Conservation (phyloP, 371 early-diverging fungal species). For the Entomophthora muscae region DNA sequence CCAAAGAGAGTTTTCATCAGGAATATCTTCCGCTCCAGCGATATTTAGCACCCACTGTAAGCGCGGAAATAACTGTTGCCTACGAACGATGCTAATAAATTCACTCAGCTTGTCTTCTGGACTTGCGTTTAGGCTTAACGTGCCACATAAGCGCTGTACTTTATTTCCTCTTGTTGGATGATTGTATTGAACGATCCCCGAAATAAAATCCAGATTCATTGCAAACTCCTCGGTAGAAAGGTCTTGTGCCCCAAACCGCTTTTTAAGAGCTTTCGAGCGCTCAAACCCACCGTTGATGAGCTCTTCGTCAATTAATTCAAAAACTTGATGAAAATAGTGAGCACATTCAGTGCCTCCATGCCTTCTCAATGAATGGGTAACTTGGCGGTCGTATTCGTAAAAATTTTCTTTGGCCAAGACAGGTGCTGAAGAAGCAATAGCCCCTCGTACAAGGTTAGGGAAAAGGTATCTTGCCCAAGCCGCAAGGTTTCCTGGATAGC, state of each 20-base stretch:
- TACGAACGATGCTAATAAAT: slow-evolving; percentile 14
- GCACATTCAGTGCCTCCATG: neutral
- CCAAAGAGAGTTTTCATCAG: slow-evolving; percentile 12
- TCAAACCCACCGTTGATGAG: neutral
- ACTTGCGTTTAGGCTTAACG: slow-evolving; percentile 17
- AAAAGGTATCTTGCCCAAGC: slow-evolving; percentile 49
- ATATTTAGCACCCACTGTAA: no score
- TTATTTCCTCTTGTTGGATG: slow-evolving; percentile 15
- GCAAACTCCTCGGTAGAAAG: neutral
- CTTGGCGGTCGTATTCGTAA: slow-evolving; percentile 29
- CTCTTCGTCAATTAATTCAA: neutral
- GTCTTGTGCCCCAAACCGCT: neutral
- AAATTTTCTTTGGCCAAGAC: slow-evolving; percentile 31
- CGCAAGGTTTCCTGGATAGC: slow-evolving; percentile 50
- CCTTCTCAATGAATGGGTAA: neutral
- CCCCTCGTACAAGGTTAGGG: slow-evolving; percentile 44
- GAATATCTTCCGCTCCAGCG: no score
- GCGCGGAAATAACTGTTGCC: no score
- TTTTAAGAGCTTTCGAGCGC: neutral
- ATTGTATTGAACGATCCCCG: slow-evolving; percentile 5
- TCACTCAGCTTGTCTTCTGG: slow-evolving; percentile 9
- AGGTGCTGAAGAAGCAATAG: slow-evolving; percentile 52
- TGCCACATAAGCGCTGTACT: slow-evolving; percentile 11
- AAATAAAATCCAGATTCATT: neutral
- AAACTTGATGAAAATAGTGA: neutral